Evolutionary conservation across 768 basidiomycete species (phyloP).

Genomic region (Dioszegia crocea): DNA sequence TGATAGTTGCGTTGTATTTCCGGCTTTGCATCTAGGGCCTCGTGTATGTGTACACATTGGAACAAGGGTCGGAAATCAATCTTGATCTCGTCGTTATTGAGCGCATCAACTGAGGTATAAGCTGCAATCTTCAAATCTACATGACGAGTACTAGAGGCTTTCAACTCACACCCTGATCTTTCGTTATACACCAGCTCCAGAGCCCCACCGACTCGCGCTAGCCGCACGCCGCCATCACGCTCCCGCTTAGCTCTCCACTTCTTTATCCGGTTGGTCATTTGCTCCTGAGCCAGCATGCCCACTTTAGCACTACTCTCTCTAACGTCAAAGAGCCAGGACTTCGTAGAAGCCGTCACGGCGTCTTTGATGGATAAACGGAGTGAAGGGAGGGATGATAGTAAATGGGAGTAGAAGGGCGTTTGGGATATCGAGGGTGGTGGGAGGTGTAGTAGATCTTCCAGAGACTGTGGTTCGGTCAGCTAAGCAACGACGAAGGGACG

Average conservation of each 20-base stretch:
- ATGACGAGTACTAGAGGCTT: not conserved
- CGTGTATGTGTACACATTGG: conserved; percentile 95
- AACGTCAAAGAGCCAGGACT: conserved; percentile 94
- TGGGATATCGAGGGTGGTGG: conserved; percentile 82
- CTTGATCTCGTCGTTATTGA: conserved; percentile 80
- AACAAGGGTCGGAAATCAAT: conserved; percentile 94
- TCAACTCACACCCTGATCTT: conserved; percentile 79
- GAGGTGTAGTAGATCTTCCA: conserved; percentile 90
- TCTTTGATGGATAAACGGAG: conserved; percentile 83
- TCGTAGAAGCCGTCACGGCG: conserved; percentile 88
- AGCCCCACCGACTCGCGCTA: conserved; percentile 79
- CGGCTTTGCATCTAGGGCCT: conserved; percentile 79
- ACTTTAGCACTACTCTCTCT: conserved; percentile 80
- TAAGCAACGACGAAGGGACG: not conserved
- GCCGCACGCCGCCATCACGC: conserved; percentile 71
- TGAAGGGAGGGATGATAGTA: conserved; percentile 86
- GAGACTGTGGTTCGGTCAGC: conserved; percentile 58
- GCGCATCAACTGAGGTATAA: conserved; percentile 65
- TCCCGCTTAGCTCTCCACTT: conserved; percentile 81
- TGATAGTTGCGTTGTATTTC: conserved; percentile 90
- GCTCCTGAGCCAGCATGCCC: conserved; percentile 79
- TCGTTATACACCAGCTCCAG: conserved; percentile 90
- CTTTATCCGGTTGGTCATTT: conserved; percentile 76
- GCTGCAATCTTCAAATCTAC: not conserved
- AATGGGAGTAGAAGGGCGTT: conserved; percentile 86